Base-by-base conservation (phyloP, 805 yeast genomes). In the Yarrowia porcina region DNA sequence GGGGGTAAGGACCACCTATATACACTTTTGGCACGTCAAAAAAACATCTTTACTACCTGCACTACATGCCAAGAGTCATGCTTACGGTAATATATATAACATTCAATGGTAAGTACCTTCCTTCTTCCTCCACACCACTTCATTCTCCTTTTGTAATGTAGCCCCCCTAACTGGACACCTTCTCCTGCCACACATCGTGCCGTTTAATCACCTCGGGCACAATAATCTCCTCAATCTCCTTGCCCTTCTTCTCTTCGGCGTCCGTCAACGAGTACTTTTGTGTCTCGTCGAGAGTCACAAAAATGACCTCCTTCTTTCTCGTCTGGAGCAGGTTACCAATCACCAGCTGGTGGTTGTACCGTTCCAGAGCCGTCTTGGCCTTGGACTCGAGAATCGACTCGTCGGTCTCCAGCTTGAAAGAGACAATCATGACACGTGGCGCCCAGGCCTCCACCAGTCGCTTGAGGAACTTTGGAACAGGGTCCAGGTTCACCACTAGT, bases 381-480 rank as follows among this genome's bases (percentile, higher is more conserved):
- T 94, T 94, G 64, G 80, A 78, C 50, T 91, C 80, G 66, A 94
- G 77, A 23, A 94, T 83, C 9, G 77, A 68, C 63, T 75, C 72
- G 73, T 94, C 99, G 0, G 99, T 94, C 71, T 94, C 99, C 59
- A 94, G 80, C 74, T 94, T 94, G 77, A 94, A 94, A 17, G 96
- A 89, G 0, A 93, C 88, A 64, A 94, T 90, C 96, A 91, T 89
- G 0, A 97, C 96, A 12, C 86, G 83, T 2, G 96, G 96, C 0
- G 97, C 97, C 99, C 99, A 94, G 11, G 85, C 82, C 67, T 90
- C 96, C 1, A 92, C 97, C 65, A 94, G 77, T 63, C 97, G 79
- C 66, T 90, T 83, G 69, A 94, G 80, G 69, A 94, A 93, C 71
- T 94, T 94, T 18, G 99, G 99, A 3, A 94, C 99, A 4, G 97